Conservation (phyloP, 495 filamentous ascomycete genomes). For the Daldinia vernicosa region DNA sequence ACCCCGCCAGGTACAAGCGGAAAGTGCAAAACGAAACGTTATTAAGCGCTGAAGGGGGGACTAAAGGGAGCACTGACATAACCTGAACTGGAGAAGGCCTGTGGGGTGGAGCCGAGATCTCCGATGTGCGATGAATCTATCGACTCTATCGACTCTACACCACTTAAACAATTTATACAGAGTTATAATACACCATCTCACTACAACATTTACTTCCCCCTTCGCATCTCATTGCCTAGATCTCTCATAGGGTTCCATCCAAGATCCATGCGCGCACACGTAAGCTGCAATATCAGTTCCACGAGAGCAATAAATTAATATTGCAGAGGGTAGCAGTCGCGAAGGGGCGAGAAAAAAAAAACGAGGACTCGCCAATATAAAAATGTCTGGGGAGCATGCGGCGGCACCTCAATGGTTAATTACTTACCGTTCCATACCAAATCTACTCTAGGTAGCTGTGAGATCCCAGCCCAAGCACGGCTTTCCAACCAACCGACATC, state of each 20-base stretch:
- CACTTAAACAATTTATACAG: no score
- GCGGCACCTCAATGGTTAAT: conserved; percentile 29
- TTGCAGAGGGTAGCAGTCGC: conserved; percentile 7
- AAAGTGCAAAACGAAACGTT: conserved; percentile 8
- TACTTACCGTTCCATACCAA: conserved; percentile 5
- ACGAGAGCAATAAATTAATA: conserved; percentile 13
- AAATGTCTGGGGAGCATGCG: conserved; percentile 33
- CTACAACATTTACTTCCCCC: background rate
- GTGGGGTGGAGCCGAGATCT: conserved; percentile 14
- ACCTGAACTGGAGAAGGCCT: background rate
- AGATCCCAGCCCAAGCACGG: conserved; percentile 11
- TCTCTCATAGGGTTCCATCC: conserved; percentile 27
- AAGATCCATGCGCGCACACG: conserved; percentile 40
- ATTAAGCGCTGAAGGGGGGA: conserved; percentile 12
- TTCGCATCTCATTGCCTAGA: conserved; percentile 34
- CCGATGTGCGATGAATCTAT: background rate
- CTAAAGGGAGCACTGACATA: background rate
- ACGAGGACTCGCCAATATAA: conserved; percentile 28
- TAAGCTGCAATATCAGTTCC: conserved; percentile 38
- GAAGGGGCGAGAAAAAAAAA: conserved; percentile 10
- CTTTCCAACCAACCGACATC: conserved; percentile 27
- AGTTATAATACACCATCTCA: background rate
- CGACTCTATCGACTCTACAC: no score
- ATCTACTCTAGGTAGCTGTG: no score
- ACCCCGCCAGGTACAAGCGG: conserved; percentile 24